Base-by-base conservation (phyloP, 2,329 filamentous ascomycete species). In the Aaosphaeria pasadenensis region DNA sequence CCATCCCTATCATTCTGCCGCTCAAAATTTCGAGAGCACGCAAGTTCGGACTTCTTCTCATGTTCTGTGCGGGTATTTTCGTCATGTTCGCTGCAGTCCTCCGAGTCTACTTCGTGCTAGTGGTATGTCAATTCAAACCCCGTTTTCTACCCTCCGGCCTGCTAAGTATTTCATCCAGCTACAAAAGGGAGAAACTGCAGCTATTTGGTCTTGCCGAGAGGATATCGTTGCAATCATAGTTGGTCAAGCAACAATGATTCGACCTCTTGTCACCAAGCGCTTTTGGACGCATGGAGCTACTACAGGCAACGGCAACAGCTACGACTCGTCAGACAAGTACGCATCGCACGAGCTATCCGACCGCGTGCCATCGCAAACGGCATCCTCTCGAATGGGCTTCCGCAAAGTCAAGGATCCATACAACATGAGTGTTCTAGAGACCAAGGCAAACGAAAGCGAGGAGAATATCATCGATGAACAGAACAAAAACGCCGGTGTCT, bases 151-250 rank as follows among this genome's bases (percentile, higher is more conserved):
- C 13, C 30, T 47, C 39, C 39, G 36, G 42, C 40, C 31, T 11
- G 36, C 29, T 31, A 44, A 24, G 17, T 24, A 24, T 24, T 24
- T 24, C 17, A 36, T n/a, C 7, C 11, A 47, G 53, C 53, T 48
- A 28, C 44, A 49, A 46, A 49, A 50, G 49, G 52, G 53, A 31
- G 30, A 52, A 30, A 56, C 48, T 29, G 52, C 54, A 9, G 70
- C 71, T 1, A 61, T 73, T 17, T 73, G 71, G 71, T 71, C 68
- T 4, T 64, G 68, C 29, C 65, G 69, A 9, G 70, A 73, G 49
- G 68, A 71, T 45, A 61, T 68, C n/a, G 64, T 72, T 6, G 69
- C 66, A 4, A 64, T 73, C 36, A 59, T 71, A 2, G 66, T 72
- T 2, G 67, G 66, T 4, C 66, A 73, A 40, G 63, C 69, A 0